phyloP scores from a whole-genome alignment of 108 stramenopile species.

The Skeletonema costatum region DNA sequence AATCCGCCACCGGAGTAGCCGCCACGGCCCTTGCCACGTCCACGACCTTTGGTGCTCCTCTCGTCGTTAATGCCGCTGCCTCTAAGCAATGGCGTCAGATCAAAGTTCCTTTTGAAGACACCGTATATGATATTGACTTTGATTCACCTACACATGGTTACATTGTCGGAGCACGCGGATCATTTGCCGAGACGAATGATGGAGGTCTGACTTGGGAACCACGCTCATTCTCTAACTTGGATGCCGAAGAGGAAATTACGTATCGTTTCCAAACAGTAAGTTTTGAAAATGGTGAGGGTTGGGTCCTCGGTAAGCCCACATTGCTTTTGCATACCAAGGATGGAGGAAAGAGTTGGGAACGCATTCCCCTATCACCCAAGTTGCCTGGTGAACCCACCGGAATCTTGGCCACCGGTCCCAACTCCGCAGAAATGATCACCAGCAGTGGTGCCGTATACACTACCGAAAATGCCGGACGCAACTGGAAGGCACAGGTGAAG shows the following conservation, averaged over 20 bases:
- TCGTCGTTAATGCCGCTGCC: constrained; percentile 64
- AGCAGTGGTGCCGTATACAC: constrained; percentile 90
- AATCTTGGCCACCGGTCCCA: constrained; percentile 86
- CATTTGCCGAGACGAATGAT: constrained; percentile 96
- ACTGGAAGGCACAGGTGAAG: constrained; percentile 98
- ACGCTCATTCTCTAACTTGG: constrained; percentile 93
- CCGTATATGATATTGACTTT: constrained; percentile 95
- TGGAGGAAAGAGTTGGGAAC: constrained; percentile 93
- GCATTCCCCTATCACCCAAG: constrained; percentile 97
- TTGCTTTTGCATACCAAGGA: constrained; percentile 95
- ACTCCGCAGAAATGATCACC: constrained; percentile 96
- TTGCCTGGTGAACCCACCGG: constrained; percentile 94
- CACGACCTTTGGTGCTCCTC: constrained; percentile 30
- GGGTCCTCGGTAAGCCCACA: constrained; percentile 96
- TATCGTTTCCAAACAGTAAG: constrained; percentile 89
- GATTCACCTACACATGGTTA: constrained; percentile 92
- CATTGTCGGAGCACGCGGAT: constrained; percentile 96
- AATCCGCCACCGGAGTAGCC: constrained; percentile 58
- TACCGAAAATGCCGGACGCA: constrained; percentile 94
- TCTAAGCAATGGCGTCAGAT: constrained; percentile 79
- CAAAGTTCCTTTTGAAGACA: constrained; percentile 84
- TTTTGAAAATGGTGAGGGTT: constrained; percentile 92
- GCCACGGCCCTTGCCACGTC: constrained; percentile 42
- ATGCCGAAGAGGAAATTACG: constrained; percentile 96
- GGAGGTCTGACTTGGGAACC: constrained; percentile 94